Conservation (phyloP, 257 asterid species). For the Cynanchum wilfordii region DNA sequence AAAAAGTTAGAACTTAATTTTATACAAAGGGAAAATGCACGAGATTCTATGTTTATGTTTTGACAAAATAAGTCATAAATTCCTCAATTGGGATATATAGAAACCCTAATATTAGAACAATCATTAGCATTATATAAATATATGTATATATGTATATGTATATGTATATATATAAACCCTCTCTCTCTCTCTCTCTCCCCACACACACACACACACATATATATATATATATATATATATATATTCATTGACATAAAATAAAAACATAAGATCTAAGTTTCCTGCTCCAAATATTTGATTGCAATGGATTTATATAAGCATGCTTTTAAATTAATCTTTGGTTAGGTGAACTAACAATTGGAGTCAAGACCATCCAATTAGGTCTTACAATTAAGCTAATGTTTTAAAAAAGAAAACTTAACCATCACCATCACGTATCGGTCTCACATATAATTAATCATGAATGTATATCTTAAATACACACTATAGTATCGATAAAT, state of each 20-base stretch:
- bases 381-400: too few species aligned
- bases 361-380: neutral
- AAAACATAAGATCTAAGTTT: neutral
- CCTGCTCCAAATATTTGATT: neutral
- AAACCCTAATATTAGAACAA: neutral
- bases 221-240: too few species aligned
- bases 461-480: too few species aligned
- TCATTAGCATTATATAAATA: neutral
- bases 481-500: too few species aligned
- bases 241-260: neutral
- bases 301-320: neutral
- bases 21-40: neutral
- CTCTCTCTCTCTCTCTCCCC: neutral
- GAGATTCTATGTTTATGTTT: neutral
- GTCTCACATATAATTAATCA: too few species aligned
- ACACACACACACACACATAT: neutral
- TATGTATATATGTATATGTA: too few species aligned
- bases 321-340: neutral
- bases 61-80: neutral
- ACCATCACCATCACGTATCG: too few species aligned
- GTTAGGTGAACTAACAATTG: neutral
- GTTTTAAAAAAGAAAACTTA: too few species aligned
- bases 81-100: neutral
- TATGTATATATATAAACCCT: neutral
- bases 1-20: too few species aligned